phyloP scores from a whole-genome alignment of 768 basidiomycete species.

The Trametes elegans region DNA sequence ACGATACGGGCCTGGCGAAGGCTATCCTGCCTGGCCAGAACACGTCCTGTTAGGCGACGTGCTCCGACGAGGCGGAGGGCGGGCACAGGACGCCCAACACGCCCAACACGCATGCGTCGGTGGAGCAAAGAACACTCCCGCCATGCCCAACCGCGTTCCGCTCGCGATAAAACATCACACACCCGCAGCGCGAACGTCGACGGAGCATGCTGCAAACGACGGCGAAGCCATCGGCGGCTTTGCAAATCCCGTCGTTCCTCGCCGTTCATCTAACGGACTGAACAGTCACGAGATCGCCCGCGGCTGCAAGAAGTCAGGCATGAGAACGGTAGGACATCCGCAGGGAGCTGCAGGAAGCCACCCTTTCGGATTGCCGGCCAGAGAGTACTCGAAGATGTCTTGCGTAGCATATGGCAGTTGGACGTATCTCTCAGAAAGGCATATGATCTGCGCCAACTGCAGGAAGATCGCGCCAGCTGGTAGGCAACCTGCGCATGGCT shows the following conservation, averaged over 20 bases:
- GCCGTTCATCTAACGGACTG: background rate
- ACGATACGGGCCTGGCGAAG: background rate
- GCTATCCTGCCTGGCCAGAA: background rate
- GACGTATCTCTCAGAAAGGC: background rate
- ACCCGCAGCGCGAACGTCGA: background rate
- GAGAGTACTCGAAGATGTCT: background rate
- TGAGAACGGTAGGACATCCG: background rate
- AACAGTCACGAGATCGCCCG: background rate
- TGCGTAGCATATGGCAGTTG: background rate
- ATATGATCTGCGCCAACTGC: background rate
- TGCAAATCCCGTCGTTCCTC: background rate
- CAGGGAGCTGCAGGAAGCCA: constrained; percentile 4
- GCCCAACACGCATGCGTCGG: background rate
- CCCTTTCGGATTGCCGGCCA: constrained; percentile 6
- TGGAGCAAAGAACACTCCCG: background rate
- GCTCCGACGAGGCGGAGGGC: background rate
- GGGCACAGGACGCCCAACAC: background rate
- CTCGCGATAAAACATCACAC: background rate
- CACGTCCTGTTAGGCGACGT: background rate
- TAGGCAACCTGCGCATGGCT: background rate
- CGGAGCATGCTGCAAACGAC: background rate
- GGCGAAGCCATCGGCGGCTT: background rate
- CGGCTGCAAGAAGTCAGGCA: background rate
- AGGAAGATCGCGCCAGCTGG: background rate
- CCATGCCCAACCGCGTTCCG: background rate